Evolutionary conservation across 164 flowering plant species (phyloP).

Genomic region (Tetrastigma voinierianum): DNA sequence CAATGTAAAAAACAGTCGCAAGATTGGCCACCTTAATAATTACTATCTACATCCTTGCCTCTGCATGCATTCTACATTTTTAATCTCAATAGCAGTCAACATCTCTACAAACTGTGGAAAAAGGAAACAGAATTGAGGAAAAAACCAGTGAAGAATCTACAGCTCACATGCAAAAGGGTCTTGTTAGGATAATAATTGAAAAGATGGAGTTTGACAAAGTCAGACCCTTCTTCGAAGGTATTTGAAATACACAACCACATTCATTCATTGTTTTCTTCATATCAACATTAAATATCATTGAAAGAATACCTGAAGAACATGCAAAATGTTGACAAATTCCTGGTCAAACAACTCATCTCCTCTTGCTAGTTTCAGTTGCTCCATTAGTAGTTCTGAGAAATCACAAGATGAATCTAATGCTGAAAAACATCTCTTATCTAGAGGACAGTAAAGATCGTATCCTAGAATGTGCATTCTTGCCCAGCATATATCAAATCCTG

Average conservation of each 20-base stretch:
- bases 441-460: conserved; percentile 37
- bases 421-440: conserved; percentile 9
- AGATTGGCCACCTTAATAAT: no score
- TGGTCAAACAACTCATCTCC: conserved; percentile 43
- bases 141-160: no score
- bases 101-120: neutral
- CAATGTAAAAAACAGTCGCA: no score
- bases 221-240: neutral
- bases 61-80: no score
- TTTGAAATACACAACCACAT: neutral
- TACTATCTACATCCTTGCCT: no score
- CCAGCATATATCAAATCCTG: conserved; percentile 71
- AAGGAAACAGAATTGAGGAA: neutral
- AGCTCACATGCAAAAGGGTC: no score
- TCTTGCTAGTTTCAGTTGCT: conserved; percentile 48
- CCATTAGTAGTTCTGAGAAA: conserved; percentile 36
- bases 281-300: neutral
- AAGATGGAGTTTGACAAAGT: neutral
- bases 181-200: no score
- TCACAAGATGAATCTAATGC: conserved; percentile 25
- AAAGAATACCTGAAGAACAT: conserved; percentile 79
- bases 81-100: no score
- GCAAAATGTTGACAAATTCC: conserved; percentile 71
- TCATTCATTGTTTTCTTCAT: neutral
- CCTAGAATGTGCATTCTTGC: conserved; percentile 76